A percentile compares a stretch with the other conserved stretches of the same genome.
These are phyloP conservation scores for Botryotinia convoluta DNA, from an alignment of 2,329 filamentous ascomycete species.

Conservation along the genomic window DNA sequence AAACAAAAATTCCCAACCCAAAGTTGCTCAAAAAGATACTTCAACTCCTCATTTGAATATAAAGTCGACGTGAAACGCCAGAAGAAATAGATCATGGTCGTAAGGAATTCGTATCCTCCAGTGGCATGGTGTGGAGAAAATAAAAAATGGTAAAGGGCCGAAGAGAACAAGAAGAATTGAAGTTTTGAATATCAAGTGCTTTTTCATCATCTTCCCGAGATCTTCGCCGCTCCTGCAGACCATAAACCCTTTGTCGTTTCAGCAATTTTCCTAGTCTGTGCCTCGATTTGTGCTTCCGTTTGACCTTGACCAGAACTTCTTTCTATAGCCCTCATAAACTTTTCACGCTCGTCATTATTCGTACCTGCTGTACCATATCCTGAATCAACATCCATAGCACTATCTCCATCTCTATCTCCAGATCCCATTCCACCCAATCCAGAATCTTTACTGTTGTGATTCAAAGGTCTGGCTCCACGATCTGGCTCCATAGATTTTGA, in stretches of 20 bases:
- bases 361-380: constrained; percentile 25
- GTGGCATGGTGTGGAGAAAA: background rate
- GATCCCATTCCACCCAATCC: constrained; percentile 38
- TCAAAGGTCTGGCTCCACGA: constrained; percentile 41
- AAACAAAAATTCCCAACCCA: background rate
- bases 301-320: constrained; percentile 37
- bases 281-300: constrained; percentile 38
- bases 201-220: constrained; percentile 27
- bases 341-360: constrained; percentile 19
- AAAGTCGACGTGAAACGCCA: background rate
- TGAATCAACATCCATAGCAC: constrained; percentile 34
- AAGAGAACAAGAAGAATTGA: constrained; percentile 5
- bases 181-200: constrained; percentile 11
- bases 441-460: constrained; percentile 45
- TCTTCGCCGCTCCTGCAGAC: constrained; percentile 39
- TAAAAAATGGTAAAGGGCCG: background rate
- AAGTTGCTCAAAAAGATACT: background rate
- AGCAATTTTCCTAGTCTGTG: constrained; percentile 53
- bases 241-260: constrained; percentile 57
- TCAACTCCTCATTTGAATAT: constrained; percentile 1
- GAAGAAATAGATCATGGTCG: background rate
- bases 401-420: constrained; percentile 22
- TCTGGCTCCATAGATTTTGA: constrained; percentile 50
- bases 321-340: constrained; percentile 34
- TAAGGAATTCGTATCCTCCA: background rate